Evolutionary conservation across 495 filamentous ascomycete species (phyloP), one percentile per base, ranked within the genome.

Genomic region (Aspergillus nidulans): DNA sequence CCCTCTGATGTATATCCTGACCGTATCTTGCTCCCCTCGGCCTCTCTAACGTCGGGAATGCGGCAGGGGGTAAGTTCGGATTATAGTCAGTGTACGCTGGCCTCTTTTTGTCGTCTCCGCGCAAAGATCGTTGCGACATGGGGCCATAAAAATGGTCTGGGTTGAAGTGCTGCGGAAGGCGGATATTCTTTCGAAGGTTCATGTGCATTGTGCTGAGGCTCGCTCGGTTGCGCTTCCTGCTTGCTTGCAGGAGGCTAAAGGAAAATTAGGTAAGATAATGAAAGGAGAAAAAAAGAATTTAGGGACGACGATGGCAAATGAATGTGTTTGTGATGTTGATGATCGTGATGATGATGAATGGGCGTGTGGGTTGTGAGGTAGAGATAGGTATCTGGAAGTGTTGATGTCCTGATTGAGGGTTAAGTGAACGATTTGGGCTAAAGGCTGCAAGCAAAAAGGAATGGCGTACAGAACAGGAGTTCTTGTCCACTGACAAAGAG

Each of bases 21-120:
- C 9, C 10, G 28, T 45, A 10, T 6, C 13, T 20, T 49, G 38
- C 9, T 24, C 52, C 36, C 30, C 47, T 52, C 6, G 65, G 65
- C 7, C 21, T 50, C 21, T 67, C 60, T 13, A 77, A 48, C 19
- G 65, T 76, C 23, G 77, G 75, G 49, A 78, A 79, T 1, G 69
- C 72, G 15, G 75, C 75, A 38, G 72, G 70, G 24, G 68, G 68
- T 3, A 72, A 59, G 52, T 69, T 62, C 1, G 77, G 76, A 55
- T 78, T 58, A 39, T 68, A 78, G n/a, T 68, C 64, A 25, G 66
- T 60, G 28, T 49, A 60, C 1, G 44, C 25, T 16, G 43, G 40
- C 3, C 8, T 42, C 15, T 8, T 25, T 16, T n/a, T 36, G 39
- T 30, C 34, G 9, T 23, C 20, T 21, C 6, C 6, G 2, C 44